These are phyloP conservation scores for Sutorius eximius DNA, from an alignment of 1,284 basidiomycete genomes.

Conservation along the genomic window DNA sequence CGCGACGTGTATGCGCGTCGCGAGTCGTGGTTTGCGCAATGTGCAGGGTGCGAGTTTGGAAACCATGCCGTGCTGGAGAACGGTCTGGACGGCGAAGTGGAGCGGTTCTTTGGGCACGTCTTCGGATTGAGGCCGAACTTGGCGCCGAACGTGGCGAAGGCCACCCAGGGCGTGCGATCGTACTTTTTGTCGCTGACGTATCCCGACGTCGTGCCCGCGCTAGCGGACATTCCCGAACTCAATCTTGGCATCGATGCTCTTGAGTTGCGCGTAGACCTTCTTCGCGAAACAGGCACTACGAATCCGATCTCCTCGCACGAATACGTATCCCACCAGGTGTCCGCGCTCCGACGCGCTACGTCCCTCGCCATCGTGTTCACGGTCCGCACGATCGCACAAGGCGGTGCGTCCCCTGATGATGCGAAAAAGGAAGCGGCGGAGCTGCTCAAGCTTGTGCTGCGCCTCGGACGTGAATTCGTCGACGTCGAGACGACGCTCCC, in stretches of 20 bases:
- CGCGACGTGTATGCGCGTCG: conserved; percentile 82
- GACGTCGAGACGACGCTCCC: conserved; percentile 88
- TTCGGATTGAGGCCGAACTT: conserved; percentile 74
- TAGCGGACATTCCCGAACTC: conserved; percentile 71
- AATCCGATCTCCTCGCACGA: conserved; percentile 63
- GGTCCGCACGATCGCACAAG: conserved; percentile 85
- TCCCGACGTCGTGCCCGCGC: conserved; percentile 77
- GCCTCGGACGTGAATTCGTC: conserved; percentile 88
- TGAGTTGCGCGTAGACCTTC: conserved; percentile 90
- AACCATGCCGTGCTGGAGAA: conserved; percentile 60
- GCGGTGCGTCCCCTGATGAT: conserved; percentile 88
- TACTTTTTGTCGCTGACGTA: conserved; percentile 95
- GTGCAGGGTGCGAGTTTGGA: conserved; percentile 82
- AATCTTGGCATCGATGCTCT: conserved; percentile 89
- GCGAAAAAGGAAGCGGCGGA: conserved; percentile 75
- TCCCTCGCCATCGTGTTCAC: conserved; percentile 91
- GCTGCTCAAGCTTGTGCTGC: conserved; percentile 78
- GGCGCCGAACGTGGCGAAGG: conserved; percentile 49
- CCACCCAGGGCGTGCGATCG: conserved; percentile 57
- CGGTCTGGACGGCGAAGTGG: conserved; percentile 41
- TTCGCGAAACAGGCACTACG: conserved; percentile 52
- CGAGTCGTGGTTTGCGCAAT: conserved; percentile 86
- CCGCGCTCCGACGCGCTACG: conserved; percentile 76
- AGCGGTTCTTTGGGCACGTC: conserved; percentile 87
- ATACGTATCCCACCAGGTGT: conserved; percentile 84